Base-by-base conservation (phyloP, 2,329 filamentous ascomycete genomes). In the Stemphylium lycopersici region DNA sequence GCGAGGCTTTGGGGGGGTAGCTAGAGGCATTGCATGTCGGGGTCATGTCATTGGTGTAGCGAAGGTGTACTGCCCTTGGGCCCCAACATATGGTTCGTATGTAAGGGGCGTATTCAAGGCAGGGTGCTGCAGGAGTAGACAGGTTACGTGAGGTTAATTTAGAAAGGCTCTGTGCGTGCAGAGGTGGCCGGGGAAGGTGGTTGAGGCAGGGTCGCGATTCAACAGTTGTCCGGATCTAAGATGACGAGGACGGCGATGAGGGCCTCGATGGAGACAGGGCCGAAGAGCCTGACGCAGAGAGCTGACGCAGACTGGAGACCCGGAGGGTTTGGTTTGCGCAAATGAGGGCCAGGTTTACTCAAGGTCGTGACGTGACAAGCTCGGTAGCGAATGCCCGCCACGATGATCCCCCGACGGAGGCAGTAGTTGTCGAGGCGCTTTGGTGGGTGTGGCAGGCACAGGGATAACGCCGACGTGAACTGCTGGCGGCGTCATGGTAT, bases 131-230 rank as follows among this genome's bases (percentile, higher is more conserved):
- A 66, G 58, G 55, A 59, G 55, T 13, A 34, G 38, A 52, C 41
- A 53, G 52, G 48, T 58, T 54, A 55, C 41, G 37, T 48, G 58
- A 59, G 56, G 58, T 67, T 64, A 63, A 67, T 69, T 63, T 66
- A 65, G 61, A 50, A 55, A 46, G 52, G 61, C 60, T 63, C 66
- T 67, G 66, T 69, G 67, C 61, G 64, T 62, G 61, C 56, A 63
- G 65, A 71, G 66, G 62, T 67, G 51, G 66, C 59, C 65, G 48
- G 56, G 69, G 68, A 62, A 60, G 55, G 63, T 59, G 48, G 63
- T 62, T 45, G 49, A 39, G 61, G 54, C 63, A 63, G 66, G 70
- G 65, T 20, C 63, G 37, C 48, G 34, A 46, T 58, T 56, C 46
- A 58, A 52, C 52, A 57, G 46, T 49, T 15, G 39, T 43, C 52